Percentiles rank a stretch among this genome's conserved stretches.
Conservation (phyloP, 805 yeast species). For the Huiozyma naganishii region DNA sequence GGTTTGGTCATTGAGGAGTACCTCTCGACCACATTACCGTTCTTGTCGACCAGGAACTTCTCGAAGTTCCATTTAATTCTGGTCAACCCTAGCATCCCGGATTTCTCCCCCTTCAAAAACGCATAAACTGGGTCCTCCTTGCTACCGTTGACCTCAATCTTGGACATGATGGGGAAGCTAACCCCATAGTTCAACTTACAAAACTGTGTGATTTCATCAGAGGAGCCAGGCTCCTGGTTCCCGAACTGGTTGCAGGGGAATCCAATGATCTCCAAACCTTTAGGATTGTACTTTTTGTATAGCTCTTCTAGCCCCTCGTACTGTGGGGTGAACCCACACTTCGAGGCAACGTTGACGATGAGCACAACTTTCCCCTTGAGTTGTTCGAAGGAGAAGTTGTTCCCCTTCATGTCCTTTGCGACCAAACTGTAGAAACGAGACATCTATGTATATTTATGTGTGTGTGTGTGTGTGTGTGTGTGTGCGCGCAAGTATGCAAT, state of each 20-base stretch:
- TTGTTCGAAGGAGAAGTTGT: slow-evolving; percentile 46
- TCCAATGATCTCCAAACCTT: slow-evolving; percentile 61
- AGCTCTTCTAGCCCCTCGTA: slow-evolving; percentile 60
- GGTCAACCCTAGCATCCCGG: slow-evolving; percentile 51
- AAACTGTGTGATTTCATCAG: slow-evolving; percentile 58
- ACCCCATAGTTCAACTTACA: slow-evolving; percentile 82
- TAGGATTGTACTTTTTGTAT: slow-evolving; percentile 50
- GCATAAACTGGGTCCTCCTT: slow-evolving; percentile 71
- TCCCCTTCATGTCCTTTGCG: slow-evolving; percentile 49
- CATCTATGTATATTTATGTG: neutral
- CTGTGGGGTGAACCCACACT: slow-evolving; percentile 73
- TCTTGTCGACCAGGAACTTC: slow-evolving; percentile 47
- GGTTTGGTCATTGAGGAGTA: slow-evolving; percentile 66
- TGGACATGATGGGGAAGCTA: slow-evolving; percentile 76
- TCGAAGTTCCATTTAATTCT: slow-evolving; percentile 77
- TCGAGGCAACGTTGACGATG: slow-evolving; percentile 81
- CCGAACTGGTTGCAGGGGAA: slow-evolving; percentile 92
- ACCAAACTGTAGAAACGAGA: slow-evolving; percentile 53
- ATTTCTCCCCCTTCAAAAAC: slow-evolving; percentile 57
- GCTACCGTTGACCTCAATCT: slow-evolving; percentile 82
- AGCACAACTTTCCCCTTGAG: slow-evolving; percentile 73
- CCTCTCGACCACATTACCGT: slow-evolving; percentile 49
- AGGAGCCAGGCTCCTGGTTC: slow-evolving; percentile 62
- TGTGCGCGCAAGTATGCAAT: too few species aligned
- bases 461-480: neutral